These are phyloP conservation scores for Capronia coronata DNA, from an alignment of 2,329 filamentous ascomycete species.

Conservation along the genomic window DNA sequence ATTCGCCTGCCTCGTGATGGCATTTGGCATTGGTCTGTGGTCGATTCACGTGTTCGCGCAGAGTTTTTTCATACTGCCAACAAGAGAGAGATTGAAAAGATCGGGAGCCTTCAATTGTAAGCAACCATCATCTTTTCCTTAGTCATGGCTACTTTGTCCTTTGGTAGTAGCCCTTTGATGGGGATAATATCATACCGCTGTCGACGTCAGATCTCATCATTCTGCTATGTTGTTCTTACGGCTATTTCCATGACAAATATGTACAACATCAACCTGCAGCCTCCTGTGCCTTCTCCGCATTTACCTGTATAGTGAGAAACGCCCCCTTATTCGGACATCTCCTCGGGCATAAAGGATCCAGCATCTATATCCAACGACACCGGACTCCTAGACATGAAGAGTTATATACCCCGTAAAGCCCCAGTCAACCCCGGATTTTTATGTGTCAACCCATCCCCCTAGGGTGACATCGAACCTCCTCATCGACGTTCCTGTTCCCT, in stretches of 20 bases:
- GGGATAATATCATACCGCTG: neutral
- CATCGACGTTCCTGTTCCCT: conserved; percentile 14
- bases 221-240: neutral
- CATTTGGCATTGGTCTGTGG: neutral
- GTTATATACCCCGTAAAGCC: neutral
- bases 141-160: conserved; percentile 2
- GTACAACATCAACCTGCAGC: conserved; percentile 11
- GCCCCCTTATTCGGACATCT: neutral
- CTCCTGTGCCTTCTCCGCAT: neutral
- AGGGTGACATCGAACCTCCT: conserved; percentile 20
- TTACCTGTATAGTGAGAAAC: neutral
- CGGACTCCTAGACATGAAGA: neutral
- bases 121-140: neutral
- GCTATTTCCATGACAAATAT: conserved; percentile 17
- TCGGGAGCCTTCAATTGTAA: too few relatives aligned
- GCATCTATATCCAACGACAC: too few relatives aligned
- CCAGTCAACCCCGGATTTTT: conserved; percentile 2
- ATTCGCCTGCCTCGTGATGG: neutral
- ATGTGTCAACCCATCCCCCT: conserved; percentile 21
- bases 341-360: neutral
- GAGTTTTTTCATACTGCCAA: conserved; percentile 9
- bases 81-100: too few relatives aligned
- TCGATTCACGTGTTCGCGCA: conserved; percentile 12
- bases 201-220: neutral
- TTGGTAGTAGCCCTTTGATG: neutral